phyloP scores from a whole-genome alignment of 2,329 filamentous ascomycete species.

The Neopestalotiopsis sp. region DNA sequence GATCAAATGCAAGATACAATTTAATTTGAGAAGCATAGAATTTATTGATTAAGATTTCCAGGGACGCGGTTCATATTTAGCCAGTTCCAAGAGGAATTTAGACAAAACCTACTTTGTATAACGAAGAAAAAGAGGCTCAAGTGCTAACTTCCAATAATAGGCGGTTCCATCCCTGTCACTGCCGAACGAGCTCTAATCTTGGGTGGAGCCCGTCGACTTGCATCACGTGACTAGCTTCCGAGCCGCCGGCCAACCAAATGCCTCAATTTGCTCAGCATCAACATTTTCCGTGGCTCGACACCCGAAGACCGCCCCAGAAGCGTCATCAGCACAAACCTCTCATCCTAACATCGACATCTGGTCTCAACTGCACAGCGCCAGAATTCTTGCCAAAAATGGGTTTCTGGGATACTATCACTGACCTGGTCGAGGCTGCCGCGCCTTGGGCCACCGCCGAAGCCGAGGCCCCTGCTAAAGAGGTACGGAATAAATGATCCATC shows the following conservation, averaged over 20 bases:
- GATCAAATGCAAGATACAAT: too few relatives aligned
- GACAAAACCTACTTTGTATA: not conserved
- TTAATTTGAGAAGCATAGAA: not conserved
- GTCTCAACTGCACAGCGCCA: conserved; percentile 36
- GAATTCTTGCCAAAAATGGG: conserved; percentile 58
- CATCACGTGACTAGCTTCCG: conserved; percentile 35
- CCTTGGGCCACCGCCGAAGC: conserved; percentile 70
- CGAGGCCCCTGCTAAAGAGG: conserved; percentile 71
- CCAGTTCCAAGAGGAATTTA: too few relatives aligned
- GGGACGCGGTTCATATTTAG: not conserved
- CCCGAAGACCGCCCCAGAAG: conserved; percentile 41
- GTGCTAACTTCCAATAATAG: conserved; percentile 4
- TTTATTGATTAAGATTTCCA: not conserved
- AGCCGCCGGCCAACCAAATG: conserved; percentile 49
- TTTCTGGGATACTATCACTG: conserved; percentile 69
- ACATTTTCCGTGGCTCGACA: conserved; percentile 38
- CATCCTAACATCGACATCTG: conserved; percentile 43
- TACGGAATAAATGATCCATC: conserved; percentile 50
- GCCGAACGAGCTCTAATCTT: conserved; percentile 2
- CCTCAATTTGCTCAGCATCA: conserved; percentile 46
- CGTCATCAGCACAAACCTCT: conserved; percentile 37
- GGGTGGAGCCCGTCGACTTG: conserved; percentile 13
- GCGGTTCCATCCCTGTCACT: not conserved
- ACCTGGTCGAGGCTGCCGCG: conserved; percentile 68
- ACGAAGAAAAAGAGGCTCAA: not conserved